These are phyloP conservation scores for Candida piceae DNA, from an alignment of 805 yeast species.

Conservation along the genomic window DNA sequence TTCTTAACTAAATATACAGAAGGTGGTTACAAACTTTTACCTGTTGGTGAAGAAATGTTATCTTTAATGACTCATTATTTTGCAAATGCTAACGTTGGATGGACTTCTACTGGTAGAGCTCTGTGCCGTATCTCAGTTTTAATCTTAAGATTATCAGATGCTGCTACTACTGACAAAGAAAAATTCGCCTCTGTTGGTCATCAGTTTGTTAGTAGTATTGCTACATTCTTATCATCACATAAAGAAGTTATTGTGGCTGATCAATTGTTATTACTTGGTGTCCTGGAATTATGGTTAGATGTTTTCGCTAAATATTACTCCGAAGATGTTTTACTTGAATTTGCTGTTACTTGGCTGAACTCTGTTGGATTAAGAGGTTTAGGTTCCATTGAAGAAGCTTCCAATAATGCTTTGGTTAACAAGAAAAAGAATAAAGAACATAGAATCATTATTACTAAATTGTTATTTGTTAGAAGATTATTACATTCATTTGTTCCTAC, in stretches of 20 bases:
- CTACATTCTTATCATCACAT: slow-evolving; percentile 42
- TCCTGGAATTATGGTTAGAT: slow-evolving; percentile 49
- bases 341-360: slow-evolving; percentile 43
- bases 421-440: slow-evolving; percentile 47
- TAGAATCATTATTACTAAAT: slow-evolving; percentile 49
- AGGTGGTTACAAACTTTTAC: slow-evolving; percentile 33
- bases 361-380: slow-evolving; percentile 55
- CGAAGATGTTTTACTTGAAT: slow-evolving; percentile 35
- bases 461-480: slow-evolving; percentile 55
- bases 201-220: slow-evolving; percentile 29
- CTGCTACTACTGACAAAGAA: slow-evolving; percentile 4
- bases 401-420: slow-evolving; percentile 24
- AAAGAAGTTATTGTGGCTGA: slow-evolving; percentile 49
- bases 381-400: slow-evolving; percentile 34
- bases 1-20: slow-evolving; percentile 33
- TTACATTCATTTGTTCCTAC: slow-evolving; percentile 30
- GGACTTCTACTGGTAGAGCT: slow-evolving; percentile 62
- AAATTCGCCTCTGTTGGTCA: slow-evolving; percentile 20
- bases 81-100: slow-evolving; percentile 43
- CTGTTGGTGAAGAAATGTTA: slow-evolving; percentile 47
- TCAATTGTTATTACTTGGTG: slow-evolving; percentile 59
- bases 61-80: slow-evolving; percentile 43
- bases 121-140: slow-evolving; percentile 55
- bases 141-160: slow-evolving; percentile 39
- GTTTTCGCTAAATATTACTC: slow-evolving; percentile 36